These are phyloP conservation scores for Diphasiastrum complanatum DNA, from an alignment of 83 land plant genomes.

Conservation along the genomic window DNA sequence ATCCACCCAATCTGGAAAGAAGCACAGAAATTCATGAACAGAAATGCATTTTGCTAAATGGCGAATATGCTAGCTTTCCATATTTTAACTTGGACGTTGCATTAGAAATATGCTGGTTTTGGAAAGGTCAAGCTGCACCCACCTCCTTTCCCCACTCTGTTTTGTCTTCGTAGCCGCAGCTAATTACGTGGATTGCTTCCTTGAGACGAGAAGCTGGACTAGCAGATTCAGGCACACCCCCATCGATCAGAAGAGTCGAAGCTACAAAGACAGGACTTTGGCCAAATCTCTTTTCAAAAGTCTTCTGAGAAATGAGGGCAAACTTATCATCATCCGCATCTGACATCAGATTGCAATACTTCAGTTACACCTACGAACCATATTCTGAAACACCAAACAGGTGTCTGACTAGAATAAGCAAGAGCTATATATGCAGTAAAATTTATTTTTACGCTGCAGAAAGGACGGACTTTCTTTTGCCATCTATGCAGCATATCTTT, in stretches of 20 bases:
- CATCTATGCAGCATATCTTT: too few relatives aligned
- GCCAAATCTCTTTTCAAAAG: constrained; percentile 72
- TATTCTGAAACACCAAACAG: too few relatives aligned
- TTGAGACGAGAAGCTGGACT: constrained; percentile 47
- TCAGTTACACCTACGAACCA: neutral
- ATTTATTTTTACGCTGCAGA: too few relatives aligned
- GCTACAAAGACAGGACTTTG: constrained; percentile 69
- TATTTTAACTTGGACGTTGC: too few relatives aligned
- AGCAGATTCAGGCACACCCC: constrained; percentile 55
- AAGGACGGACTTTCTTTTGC: too few relatives aligned
- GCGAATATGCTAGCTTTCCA: too few relatives aligned
- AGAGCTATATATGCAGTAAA: too few relatives aligned
- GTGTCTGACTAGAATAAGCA: too few relatives aligned
- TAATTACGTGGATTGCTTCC: constrained; percentile 75
- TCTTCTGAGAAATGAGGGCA: constrained; percentile 57
- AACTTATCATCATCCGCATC: constrained; percentile 62
- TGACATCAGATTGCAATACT: constrained; percentile 24
- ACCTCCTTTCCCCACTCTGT: constrained; percentile 84
- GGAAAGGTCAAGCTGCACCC: too few relatives aligned
- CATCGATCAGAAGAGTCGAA: constrained; percentile 59
- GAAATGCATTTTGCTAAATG: neutral
- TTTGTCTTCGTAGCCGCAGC: constrained; percentile 76
- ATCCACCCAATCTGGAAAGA: constrained; percentile 10
- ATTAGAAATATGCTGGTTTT: too few relatives aligned
- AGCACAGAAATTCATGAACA: too few relatives aligned